Percentiles rank a stretch among this genome's conserved stretches.
Conservation (phyloP, 306 rosid species). For the Glycyrrhiza uralensis region DNA sequence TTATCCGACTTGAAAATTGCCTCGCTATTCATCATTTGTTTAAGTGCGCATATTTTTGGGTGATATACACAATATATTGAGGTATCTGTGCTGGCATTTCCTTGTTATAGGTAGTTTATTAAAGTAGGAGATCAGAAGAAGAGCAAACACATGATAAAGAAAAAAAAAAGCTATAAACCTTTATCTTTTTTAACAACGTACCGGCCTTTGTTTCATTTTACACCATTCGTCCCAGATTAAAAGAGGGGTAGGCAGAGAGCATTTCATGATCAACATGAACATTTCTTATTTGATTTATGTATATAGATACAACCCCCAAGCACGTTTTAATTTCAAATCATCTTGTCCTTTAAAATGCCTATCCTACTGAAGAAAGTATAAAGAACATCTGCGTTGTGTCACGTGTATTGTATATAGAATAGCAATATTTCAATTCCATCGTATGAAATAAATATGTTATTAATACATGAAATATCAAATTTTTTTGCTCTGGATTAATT, state of each 20-base stretch:
- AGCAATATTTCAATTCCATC: too few species aligned
- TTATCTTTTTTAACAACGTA: neutral
- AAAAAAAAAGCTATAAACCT: conserved; percentile 6
- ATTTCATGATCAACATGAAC: neutral
- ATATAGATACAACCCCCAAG: neutral
- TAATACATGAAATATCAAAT: too few species aligned
- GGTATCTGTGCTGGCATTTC: neutral
- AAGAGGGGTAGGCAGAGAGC: neutral
- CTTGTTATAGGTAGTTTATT: neutral
- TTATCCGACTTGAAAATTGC: neutral
- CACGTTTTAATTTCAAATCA: neutral
- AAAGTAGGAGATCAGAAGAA: neutral
- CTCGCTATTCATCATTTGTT: neutral
- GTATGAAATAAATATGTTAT: too few species aligned
- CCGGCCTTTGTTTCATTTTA: neutral
- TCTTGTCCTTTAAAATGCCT: neutral
- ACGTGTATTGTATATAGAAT: neutral
- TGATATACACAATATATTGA: neutral
- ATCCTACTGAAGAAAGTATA: neutral
- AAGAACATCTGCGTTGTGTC: neutral
- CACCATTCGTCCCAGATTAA: neutral
- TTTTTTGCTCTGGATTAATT: too few species aligned
- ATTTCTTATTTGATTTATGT: too few species aligned
- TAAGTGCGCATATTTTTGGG: neutral
- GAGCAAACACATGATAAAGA: neutral